Percentiles rank a stretch among this genome's conserved stretches.
Conservation (phyloP, 345 rosid genomes). For the Boechera divaricarpa region DNA sequence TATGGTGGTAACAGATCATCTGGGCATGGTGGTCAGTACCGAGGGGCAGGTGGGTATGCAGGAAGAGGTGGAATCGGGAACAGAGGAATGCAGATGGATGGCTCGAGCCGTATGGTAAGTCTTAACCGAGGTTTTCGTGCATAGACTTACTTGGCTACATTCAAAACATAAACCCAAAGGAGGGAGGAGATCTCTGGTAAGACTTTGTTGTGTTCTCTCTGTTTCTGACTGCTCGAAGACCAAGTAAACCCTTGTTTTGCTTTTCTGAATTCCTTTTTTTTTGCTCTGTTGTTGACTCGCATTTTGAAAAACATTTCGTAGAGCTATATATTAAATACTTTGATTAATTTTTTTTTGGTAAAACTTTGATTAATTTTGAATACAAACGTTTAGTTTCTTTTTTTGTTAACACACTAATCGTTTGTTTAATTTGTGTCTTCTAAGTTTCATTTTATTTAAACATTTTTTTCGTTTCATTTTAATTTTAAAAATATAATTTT, state of each 20-base stretch:
- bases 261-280: background rate
- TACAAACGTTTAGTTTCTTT: background rate
- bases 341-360: background rate
- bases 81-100: conserved; percentile 65
- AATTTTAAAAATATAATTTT: background rate
- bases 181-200: background rate
- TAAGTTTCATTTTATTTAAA: background rate
- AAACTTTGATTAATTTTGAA: background rate
- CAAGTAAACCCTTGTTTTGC: background rate
- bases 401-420: background rate
- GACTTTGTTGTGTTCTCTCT: background rate
- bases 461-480: background rate
- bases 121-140: conserved; percentile 61
- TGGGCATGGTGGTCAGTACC: conserved; percentile 53
- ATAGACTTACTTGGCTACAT: conserved; percentile 28
- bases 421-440: background rate
- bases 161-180: background rate
- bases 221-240: background rate
- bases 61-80: conserved; percentile 49
- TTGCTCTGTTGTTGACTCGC: background rate
- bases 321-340: background rate
- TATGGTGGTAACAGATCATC: conserved; percentile 59
- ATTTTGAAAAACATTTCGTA: too few relatives aligned
- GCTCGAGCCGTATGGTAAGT: conserved; percentile 71
- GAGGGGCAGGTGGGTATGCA: conserved; percentile 60